phyloP scores from a whole-genome alignment of 768 basidiomycete genomes.

The Tremella mesenterica region DNA sequence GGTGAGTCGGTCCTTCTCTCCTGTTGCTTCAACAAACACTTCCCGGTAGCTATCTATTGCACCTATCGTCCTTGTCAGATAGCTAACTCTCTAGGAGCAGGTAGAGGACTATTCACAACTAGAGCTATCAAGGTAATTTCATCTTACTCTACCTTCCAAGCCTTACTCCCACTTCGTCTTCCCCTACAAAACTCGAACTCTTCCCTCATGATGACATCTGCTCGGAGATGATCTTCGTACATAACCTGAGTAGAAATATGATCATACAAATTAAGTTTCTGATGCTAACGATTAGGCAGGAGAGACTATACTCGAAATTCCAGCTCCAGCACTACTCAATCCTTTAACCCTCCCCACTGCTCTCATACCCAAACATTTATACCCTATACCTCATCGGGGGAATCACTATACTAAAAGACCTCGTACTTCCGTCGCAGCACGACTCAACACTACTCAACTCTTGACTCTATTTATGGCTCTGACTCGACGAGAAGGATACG shows the following conservation, averaged over 20 bases:
- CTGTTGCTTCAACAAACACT: too few relatives aligned
- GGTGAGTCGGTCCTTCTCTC: constrained; percentile 47
- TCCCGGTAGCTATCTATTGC: too few relatives aligned
- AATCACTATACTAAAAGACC: neutral
- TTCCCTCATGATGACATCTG: too few relatives aligned
- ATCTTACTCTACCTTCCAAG: neutral
- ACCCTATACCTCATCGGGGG: constrained; percentile 6
- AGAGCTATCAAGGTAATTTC: constrained; percentile 48
- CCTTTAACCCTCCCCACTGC: constrained; percentile 56
- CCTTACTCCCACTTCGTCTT: too few relatives aligned
- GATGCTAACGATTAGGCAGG: constrained; percentile 47
- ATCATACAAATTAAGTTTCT: too few relatives aligned
- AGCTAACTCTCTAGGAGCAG: constrained; percentile 50
- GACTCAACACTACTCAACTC: constrained; percentile 54
- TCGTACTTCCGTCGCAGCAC: neutral
- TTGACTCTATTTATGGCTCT: constrained; percentile 72
- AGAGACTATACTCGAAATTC: constrained; percentile 60
- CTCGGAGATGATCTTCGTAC: too few relatives aligned
- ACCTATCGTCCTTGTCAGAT: neutral
- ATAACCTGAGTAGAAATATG: too few relatives aligned
- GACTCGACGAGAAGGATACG: constrained; percentile 50
- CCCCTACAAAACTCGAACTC: too few relatives aligned
- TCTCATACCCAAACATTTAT: constrained; percentile 21
- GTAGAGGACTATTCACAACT: constrained; percentile 61
- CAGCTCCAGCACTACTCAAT: constrained; percentile 64